Percentiles rank a stretch among this genome's conserved stretches.
Conservation (phyloP, 495 filamentous ascomycete species). For the Sabuloglossum arenarium region DNA sequence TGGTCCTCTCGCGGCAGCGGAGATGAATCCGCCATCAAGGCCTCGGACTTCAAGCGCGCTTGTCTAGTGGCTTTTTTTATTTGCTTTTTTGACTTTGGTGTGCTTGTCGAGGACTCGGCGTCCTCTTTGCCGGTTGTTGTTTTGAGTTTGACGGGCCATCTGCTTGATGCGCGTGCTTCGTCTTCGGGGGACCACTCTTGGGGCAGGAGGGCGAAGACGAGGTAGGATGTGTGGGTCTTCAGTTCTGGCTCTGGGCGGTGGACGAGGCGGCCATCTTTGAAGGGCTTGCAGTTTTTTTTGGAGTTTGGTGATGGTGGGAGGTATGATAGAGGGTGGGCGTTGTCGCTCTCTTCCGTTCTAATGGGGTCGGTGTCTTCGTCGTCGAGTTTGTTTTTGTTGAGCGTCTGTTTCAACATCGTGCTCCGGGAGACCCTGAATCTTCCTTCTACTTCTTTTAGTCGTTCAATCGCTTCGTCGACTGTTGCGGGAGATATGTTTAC, state of each 20-base stretch:
- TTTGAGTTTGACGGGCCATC: conserved; percentile 30
- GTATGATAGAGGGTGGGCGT: too few relatives aligned
- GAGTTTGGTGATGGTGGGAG: background rate
- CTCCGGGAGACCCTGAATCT: conserved; percentile 21
- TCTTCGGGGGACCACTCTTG: conserved; percentile 66
- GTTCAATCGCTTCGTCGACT: conserved; percentile 56
- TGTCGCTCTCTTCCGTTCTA: background rate
- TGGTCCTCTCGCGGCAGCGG: too few relatives aligned
- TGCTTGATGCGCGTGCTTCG: conserved; percentile 42
- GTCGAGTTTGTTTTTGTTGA: background rate
- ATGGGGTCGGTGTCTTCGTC: background rate
- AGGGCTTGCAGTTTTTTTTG: conserved; percentile 14
- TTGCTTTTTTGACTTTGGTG: background rate
- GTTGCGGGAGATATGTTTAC: conserved; percentile 37
- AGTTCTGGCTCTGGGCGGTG: conserved; percentile 71
- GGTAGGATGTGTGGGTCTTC: conserved; percentile 86
- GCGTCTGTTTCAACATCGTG: background rate
- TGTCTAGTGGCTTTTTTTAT: background rate
- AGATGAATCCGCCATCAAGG: too few relatives aligned
- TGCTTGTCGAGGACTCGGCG: too few relatives aligned
- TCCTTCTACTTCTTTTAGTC: conserved; percentile 51
- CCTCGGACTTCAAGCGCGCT: too few relatives aligned
- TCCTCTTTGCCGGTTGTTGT: too few relatives aligned
- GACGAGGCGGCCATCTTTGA: conserved; percentile 47
- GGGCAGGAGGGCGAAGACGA: conserved; percentile 83